Conservation (phyloP, 2,329 filamentous ascomycete species). For the Tolypocladium nubicola region DNA sequence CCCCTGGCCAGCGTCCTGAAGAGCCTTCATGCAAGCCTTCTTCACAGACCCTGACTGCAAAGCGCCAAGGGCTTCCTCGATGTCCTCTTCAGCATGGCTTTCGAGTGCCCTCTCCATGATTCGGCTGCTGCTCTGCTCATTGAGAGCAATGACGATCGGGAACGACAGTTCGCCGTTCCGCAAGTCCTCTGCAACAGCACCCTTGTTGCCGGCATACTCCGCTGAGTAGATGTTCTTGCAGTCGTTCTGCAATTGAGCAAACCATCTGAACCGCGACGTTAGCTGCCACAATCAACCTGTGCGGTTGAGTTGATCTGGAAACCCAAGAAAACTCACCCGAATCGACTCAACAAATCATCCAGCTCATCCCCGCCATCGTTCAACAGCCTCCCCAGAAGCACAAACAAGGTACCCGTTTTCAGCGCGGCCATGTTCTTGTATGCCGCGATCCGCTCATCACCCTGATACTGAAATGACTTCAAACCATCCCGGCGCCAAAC, state of each 20-base stretch:
- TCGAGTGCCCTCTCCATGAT: constrained; percentile 2
- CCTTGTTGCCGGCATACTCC: constrained; percentile 7
- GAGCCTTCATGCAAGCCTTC: constrained; percentile 4
- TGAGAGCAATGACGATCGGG: constrained; percentile 7
- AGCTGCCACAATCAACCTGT: not conserved
- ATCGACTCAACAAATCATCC: constrained; percentile 6
- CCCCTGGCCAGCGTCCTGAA: constrained; percentile 5
- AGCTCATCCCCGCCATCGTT: constrained; percentile 4
- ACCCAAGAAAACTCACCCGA: constrained; percentile 3
- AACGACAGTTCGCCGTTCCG: constrained; percentile 7
- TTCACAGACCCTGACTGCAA: constrained; percentile 4
- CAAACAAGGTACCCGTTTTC: constrained; percentile 7
- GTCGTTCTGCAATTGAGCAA: constrained; percentile 7
- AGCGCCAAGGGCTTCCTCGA: constrained; percentile 2
- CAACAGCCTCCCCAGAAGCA: constrained; percentile 5
- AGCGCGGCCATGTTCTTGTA: constrained; percentile 7
- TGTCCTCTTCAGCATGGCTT: constrained; percentile 1
- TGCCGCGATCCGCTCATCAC: not conserved
- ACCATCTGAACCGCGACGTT: constrained; percentile 3
- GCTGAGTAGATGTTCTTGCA: constrained; percentile 9
- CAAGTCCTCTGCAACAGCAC: constrained; percentile 6
- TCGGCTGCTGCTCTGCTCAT: not conserved
- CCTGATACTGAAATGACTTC: constrained; percentile 1
- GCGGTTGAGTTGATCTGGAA: not conserved
- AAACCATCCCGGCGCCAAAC: constrained; percentile 8